Percentiles rank a stretch among this genome's conserved stretches.
Conservation (phyloP, 495 filamentous ascomycete species). For the Hypoxylon cercidicola region DNA sequence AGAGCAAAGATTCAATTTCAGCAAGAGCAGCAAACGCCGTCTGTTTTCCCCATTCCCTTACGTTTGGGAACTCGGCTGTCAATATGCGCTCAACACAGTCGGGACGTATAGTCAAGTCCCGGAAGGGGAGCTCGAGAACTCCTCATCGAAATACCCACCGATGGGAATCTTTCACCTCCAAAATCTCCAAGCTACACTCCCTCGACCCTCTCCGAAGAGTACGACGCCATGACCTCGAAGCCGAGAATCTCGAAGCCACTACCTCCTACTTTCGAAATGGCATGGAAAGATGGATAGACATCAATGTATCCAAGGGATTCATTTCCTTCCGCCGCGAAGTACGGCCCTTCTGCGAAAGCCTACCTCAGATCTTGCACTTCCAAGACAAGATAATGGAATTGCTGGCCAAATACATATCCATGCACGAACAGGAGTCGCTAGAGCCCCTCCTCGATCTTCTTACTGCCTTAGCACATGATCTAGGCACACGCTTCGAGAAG, state of each 20-base stretch:
- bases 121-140: slow-evolving; percentile 71
- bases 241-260: slow-evolving; percentile 72
- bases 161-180: slow-evolving; percentile 92
- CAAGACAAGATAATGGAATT: slow-evolving; percentile 83
- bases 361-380: slow-evolving; percentile 90
- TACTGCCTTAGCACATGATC: slow-evolving; percentile 89
- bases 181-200: slow-evolving; percentile 86
- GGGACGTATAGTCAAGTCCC: slow-evolving; percentile 72
- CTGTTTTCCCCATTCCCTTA: background rate
- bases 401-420: slow-evolving; percentile 80
- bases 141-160: slow-evolving; percentile 80
- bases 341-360: slow-evolving; percentile 81
- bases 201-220: slow-evolving; percentile 91
- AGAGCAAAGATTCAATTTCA: slow-evolving; percentile 8
- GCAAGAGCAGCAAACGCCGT: slow-evolving; percentile 10
- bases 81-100: slow-evolving; percentile 66
- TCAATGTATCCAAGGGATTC: slow-evolving; percentile 87
- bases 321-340: slow-evolving; percentile 76
- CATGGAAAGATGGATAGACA: slow-evolving; percentile 87
- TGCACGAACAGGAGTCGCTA: slow-evolving; percentile 75
- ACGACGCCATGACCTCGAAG: slow-evolving; percentile 81
- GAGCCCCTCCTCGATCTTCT: slow-evolving; percentile 88
- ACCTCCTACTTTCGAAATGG: slow-evolving; percentile 84
- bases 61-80: slow-evolving; percentile 17
- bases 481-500: slow-evolving; percentile 87